Evolutionary conservation across 1,284 basidiomycete species (phyloP), one percentile per base, ranked within the genome.

Genomic region (Trametes hirsuta): DNA sequence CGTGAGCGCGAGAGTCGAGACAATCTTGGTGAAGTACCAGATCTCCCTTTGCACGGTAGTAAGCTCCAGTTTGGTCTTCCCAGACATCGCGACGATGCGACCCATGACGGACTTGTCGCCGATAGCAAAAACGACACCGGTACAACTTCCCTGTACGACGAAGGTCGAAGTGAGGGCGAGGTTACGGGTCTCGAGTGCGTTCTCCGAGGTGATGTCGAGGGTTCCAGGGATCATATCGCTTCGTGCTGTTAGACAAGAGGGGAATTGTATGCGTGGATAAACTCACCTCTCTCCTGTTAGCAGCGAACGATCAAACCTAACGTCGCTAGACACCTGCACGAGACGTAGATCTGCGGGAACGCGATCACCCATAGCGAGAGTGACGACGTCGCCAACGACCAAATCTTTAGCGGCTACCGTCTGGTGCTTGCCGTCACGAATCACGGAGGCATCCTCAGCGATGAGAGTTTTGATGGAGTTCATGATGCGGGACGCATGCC

Each of bases 271-370:
- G 6, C 15, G 22, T 14, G 35, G 4, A 18, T 22, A 40, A 34
- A 34, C 34, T 46, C 10, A 77, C 75, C 81, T 74, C 71, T 83
- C 81, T 37, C 87, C 87, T 0, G 87, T 90, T 41, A 89, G 76
- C n/a, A 88, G 80, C 2, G 84, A 81, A 34, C 85, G 80, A 67
- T 89, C 87, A 53, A 89, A 82, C 49, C 81, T 80, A 55, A 86
- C 72, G 64, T 88, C 86, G 30, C 75, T 74, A 15, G 77, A 78
- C 14, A 74, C 69, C 21, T 75, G 68, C 37, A 86, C 76, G 53
- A 87, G 71, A 69, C 80, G 81, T 35, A 87, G 72, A 54, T 82
- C 81, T 10, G 79, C 77, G 0, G 86, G 83, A 36, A 79, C 70
- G 40, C 76, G 73, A 15, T 72, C 69, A 11, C 84, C 84, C 56